Evolutionary conservation across 1,284 basidiomycete species (phyloP), one percentile per base, ranked within the genome.

Genomic region (Boletus subluridellus): DNA sequence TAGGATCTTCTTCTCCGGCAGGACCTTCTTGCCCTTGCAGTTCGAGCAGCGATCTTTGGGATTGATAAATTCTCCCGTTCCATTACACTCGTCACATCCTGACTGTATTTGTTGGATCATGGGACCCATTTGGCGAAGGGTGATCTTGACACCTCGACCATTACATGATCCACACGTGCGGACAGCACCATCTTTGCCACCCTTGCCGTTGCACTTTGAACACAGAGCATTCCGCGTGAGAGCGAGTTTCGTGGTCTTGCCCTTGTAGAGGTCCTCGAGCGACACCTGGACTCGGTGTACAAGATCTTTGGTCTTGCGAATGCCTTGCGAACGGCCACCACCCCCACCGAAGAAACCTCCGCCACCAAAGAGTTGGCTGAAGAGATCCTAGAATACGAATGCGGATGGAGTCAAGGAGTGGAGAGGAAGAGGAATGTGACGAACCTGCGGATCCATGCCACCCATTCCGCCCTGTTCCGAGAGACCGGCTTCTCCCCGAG

Each of bases 61-160:
- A 77, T 95, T 94, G 80, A 99, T 97, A 68, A 93, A 83, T 77
- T 99, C 96, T 64, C 97, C 97, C 26, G 86, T 84, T 37, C 94
- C 97, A 54, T 82, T 83, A 76, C 97, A 99, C 37, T 98, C 95
- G 71, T 90, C 87, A 79, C 97, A 99, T 52, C 88, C 83, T 65
- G 94, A 92, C 75, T 99, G 97, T 69, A 99, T 93, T 78, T 99
- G 97, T 78, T 99, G 97, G 68, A 99, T 94, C 97, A 99, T 99
- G 17, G 97, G 97, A 39, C 97, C 97, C 84, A 97, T 90, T 76
- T 98, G 96, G 62, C 97, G 91, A 60, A 98, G 80, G 58, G 90
- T 93, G 68, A 98, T 78, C 76, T 90, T 93, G 78, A 97, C 79
- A 73, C 97, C 97, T 68, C 94, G 92, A 65, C 97, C 97, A 69